Evolutionary conservation across 2,329 filamentous ascomycete species (phyloP), one percentile per base, ranked within the genome.

Genomic region (Beauveria medogensis): DNA sequence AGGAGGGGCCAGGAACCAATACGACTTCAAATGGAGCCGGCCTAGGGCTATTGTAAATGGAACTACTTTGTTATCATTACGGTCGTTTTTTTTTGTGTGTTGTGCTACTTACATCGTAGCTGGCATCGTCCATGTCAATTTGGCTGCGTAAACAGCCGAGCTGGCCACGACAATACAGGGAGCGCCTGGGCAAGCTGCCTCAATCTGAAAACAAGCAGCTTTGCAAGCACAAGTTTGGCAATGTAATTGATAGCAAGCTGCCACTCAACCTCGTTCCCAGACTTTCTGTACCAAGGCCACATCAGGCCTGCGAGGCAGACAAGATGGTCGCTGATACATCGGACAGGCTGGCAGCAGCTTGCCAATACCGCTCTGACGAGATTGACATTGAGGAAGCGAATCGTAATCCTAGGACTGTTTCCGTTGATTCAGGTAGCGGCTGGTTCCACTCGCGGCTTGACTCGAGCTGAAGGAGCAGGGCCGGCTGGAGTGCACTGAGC

Each of bases 241-340:
- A 85, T 67, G 65, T 83, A 77, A 65, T 83, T 82, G 7, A 75
- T 77, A 34, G 75, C 81, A 64, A 84, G 78, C 61, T 83, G 80
- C 0, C 67, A 67, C 63, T 67, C 66, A 18, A 67, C 52, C 0
- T 66, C 66, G 5, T 68, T 61, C 1, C 47, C 62, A 1, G 66
- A 67, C 54, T 63, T 64, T 12, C 40, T 26, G 28, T 34, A 63
- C 5, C 59, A 58, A 2, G 59, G 59, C 24, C 53, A 30, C 63
- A 64, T 63, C 26, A 63, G 50, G 4, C 63, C 62, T 2, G 62
- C 63, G 18, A 64, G 61, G 40, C 55, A 56, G 2, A 59, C 63
- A 12, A 64, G 16, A 50, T 63, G 63, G 40, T 64, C 53, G 24
- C 26, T 46, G 8, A 54, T 20, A 63, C 54, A 50, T 62, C 61